These are phyloP conservation scores for Prosopis cineraria DNA, from an alignment of 306 rosid genomes.

Conservation along the genomic window DNA sequence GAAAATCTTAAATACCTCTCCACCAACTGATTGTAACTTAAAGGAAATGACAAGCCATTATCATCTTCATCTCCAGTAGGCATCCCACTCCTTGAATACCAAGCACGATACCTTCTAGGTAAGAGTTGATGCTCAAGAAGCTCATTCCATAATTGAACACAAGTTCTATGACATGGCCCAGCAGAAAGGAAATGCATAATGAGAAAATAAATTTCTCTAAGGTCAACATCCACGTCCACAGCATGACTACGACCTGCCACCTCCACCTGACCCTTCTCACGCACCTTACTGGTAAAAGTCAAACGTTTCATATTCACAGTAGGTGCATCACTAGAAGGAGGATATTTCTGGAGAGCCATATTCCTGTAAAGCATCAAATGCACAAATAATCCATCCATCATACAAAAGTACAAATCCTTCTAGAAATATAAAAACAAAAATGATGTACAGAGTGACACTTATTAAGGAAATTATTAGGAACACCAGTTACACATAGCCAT, in stretches of 20 bases:
- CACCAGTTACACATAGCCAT: constrained; percentile 12
- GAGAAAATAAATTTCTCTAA: constrained; percentile 91
- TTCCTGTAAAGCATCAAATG: constrained; percentile 54
- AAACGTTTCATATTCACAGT: constrained; percentile 60
- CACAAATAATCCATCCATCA: constrained; percentile 24
- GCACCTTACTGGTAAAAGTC: constrained; percentile 59
- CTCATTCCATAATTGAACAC: constrained; percentile 76
- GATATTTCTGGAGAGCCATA: constrained; percentile 86
- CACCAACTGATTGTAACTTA: constrained; percentile 69
- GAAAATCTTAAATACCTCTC: constrained; percentile 68
- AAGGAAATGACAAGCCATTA: constrained; percentile 82
- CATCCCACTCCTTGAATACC: constrained; percentile 87
- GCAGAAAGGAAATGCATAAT: constrained; percentile 96
- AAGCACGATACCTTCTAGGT: constrained; percentile 96
- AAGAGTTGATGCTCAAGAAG: constrained; percentile 90
- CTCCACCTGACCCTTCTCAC: constrained; percentile 46
- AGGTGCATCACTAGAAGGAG: constrained; percentile 71
- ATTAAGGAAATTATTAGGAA: constrained; percentile 9
- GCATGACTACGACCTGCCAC: constrained; percentile 51
- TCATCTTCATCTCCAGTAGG: constrained; percentile 68
- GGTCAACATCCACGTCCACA: constrained; percentile 76
- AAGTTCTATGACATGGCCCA: constrained; percentile 91
- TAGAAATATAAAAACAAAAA: constrained; percentile 19
- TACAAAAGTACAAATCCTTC: constrained; percentile 1
- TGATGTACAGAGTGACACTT: background rate